Evolutionary conservation across 192 early-diverging fungal genomes (phyloP).

Genomic region (Jimgerdemannia lactiflua): DNA sequence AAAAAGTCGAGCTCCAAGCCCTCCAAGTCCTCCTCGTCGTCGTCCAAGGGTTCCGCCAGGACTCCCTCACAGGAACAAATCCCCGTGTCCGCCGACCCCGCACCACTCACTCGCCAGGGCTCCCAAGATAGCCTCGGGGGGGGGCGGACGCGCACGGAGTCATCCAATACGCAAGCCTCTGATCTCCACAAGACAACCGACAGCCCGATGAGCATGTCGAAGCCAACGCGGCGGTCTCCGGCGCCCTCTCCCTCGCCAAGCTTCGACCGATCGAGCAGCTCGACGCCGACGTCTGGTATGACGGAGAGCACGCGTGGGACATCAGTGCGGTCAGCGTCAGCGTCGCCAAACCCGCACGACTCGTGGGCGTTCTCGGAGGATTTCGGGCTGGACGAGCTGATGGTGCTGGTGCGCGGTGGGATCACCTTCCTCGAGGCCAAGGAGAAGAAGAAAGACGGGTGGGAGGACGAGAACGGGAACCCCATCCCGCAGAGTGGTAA

Average conservation of each 20-base stretch:
- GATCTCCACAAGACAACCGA: neutral
- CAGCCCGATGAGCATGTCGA: neutral
- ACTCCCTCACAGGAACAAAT: neutral
- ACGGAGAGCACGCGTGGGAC: neutral
- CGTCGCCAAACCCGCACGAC: constrained; percentile 1
- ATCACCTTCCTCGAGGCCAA: neutral
- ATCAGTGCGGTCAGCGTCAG: neutral
- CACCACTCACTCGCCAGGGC: neutral
- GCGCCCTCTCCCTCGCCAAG: neutral
- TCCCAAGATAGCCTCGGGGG: neutral
- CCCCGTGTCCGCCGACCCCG: neutral
- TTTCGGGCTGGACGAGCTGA: constrained; percentile 43
- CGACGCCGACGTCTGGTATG: neutral
- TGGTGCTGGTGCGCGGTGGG: constrained; percentile 31
- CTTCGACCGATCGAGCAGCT: neutral
- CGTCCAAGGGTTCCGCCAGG: neutral
- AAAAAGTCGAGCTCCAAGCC: neutral
- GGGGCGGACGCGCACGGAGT: neutral
- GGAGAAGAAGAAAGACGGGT: neutral
- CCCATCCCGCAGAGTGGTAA: neutral
- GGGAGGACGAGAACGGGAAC: neutral
- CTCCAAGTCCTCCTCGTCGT: neutral
- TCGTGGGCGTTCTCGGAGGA: constrained; percentile 35
- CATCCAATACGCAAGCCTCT: neutral
- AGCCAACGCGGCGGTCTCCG: neutral